These are phyloP conservation scores for Larix kaempferi DNA, from an alignment of 75 land plant genomes.

Conservation along the genomic window DNA sequence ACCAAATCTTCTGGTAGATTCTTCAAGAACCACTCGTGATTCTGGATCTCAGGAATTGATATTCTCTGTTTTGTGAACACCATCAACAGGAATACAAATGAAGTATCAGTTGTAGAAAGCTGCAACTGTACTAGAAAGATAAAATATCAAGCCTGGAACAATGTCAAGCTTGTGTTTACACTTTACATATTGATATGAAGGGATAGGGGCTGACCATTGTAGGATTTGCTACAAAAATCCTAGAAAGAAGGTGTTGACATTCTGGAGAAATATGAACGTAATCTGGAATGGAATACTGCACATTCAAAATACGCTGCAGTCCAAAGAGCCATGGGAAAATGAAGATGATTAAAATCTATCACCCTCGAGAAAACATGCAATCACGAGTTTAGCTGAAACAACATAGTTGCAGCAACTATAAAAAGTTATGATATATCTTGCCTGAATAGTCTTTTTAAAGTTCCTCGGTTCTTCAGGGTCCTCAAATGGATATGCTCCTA, in stretches of 20 bases:
- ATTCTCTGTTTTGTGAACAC: conserved; percentile 54
- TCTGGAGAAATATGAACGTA: conserved; percentile 79
- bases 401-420: not conserved
- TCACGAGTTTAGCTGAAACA: not conserved
- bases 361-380: not conserved
- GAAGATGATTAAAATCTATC: no score
- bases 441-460: conserved; percentile 44
- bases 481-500: conserved; percentile 50
- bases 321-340: no score
- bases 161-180: not conserved
- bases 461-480: conserved; percentile 41
- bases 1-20: conserved; percentile 80
- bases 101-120: conserved; percentile 4
- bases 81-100: not conserved
- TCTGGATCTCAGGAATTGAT: conserved; percentile 71
- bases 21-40: conserved; percentile 87
- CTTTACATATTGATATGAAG: not conserved
- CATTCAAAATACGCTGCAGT: conserved; percentile 82
- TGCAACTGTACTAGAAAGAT: conserved; percentile 17
- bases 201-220: conserved; percentile 47
- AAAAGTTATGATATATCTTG: not conserved
- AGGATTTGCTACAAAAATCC: conserved; percentile 94
- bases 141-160: not conserved
- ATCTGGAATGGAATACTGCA: conserved; percentile 94
- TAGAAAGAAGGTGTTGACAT: conserved; percentile 79